phyloP scores from a whole-genome alignment of 139 green algal genomes.

The Desmodesmus armatus region DNA sequence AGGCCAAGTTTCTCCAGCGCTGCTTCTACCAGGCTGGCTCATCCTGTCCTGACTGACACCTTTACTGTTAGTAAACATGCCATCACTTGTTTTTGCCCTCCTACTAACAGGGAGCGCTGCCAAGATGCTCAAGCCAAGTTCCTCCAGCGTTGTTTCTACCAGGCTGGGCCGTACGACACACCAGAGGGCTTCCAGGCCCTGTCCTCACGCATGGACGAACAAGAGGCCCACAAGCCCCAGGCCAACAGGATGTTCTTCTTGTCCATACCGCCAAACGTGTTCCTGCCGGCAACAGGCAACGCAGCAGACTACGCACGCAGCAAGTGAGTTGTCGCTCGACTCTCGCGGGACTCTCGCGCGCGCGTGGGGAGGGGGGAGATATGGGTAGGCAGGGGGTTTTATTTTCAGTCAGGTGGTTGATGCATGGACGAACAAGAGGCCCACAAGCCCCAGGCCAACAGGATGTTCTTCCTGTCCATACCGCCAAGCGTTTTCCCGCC shows the following conservation, averaged over 20 bases:
- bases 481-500: constrained; percentile 93
- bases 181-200: constrained; percentile 81
- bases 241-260: constrained; percentile 98
- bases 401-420: too few species aligned
- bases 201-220: constrained; percentile 67
- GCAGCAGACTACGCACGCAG: constrained; percentile 81
- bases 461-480: constrained; percentile 99
- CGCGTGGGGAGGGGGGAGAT: too few species aligned
- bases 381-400: too few species aligned
- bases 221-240: constrained; percentile 71
- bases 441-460: constrained; percentile 73
- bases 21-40: constrained; percentile 95
- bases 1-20: constrained; percentile 87
- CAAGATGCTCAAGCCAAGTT: constrained; percentile 83
- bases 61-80: too few species aligned
- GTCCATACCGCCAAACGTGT: constrained; percentile 97
- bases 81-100: not conserved
- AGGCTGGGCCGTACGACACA: constrained; percentile 53
- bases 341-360: too few species aligned
- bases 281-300: constrained; percentile 79
- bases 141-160: constrained; percentile 56
- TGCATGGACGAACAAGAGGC: too few species aligned
- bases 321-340: too few species aligned
- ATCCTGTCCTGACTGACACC: too few species aligned
- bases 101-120: constrained; percentile 71